Percentiles rank a stretch among this genome's conserved stretches.
These are phyloP conservation scores for Castanopsis chinensis DNA, from an alignment of 306 rosid genomes.

Conservation along the genomic window DNA sequence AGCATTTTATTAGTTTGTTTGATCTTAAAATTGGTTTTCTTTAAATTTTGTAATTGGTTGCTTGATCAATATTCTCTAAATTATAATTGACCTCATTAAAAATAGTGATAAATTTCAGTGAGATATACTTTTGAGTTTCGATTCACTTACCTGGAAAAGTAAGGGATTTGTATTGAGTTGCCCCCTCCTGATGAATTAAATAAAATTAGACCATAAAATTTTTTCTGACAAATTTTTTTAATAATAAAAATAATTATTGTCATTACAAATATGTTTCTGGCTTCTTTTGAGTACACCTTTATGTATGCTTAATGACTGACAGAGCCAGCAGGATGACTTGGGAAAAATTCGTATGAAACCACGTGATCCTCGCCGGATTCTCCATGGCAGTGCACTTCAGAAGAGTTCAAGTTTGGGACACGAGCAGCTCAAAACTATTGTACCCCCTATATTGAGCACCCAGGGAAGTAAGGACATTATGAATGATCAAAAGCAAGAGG, in stretches of 20 bases:
- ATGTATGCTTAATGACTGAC: slow-evolving; percentile 18
- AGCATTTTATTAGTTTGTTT: neutral
- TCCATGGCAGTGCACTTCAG: slow-evolving; percentile 58
- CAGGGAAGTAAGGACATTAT: slow-evolving; percentile 50
- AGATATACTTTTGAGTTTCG: neutral
- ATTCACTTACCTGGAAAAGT: neutral
- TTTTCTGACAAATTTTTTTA: neutral
- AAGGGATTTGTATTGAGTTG: neutral
- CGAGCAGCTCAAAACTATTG: slow-evolving; percentile 56
- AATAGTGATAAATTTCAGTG: neutral
- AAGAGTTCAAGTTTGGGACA: slow-evolving; percentile 55
- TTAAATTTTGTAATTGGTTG: neutral
- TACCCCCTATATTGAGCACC: slow-evolving; percentile 32
- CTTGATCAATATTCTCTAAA: neutral
- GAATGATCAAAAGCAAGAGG: slow-evolving; percentile 50
- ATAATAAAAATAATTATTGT: neutral
- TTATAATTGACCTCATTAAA: neutral
- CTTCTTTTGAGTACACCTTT: slow-evolving; percentile 18
- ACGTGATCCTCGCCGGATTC: slow-evolving; percentile 95
- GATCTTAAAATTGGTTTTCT: neutral
- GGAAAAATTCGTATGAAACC: slow-evolving; percentile 95
- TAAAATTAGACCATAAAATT: neutral
- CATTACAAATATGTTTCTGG: neutral
- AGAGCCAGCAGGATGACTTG: slow-evolving; percentile 49
- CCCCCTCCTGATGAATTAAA: neutral